Evolutionary conservation across 2,329 filamentous ascomycete genomes (phyloP), one percentile per base, ranked within the genome.

Genomic region (Didymella exigua): DNA sequence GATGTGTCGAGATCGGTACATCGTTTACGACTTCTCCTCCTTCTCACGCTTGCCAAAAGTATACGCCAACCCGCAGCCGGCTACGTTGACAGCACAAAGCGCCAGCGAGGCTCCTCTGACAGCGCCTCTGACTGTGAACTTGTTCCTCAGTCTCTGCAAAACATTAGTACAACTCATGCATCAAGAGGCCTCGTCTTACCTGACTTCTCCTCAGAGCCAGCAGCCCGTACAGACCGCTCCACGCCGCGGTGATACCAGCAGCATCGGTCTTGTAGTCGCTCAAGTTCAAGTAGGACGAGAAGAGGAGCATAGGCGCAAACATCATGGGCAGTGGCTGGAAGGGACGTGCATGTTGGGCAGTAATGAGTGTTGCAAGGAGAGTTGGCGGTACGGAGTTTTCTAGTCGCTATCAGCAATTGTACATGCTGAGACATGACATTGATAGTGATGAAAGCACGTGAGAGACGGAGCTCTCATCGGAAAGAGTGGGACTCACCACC

Each of bases 231-330:
- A 88, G 67, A 0, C 84, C 85, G 27, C 84, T 87, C 84, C 86
- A 87, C 0, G 86, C 85, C 8, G 85, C 84, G 16, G 81, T 85
- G 5, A 87, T 78, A 5, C 86, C 86, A 0, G 86, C 86, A 18
- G 81, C 80, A 65, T 89, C 87, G 43, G 82, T 82, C 68, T 84
- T 83, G 76, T 83, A 88, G 55, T 81, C 80, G 59, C 81, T 80
- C 26, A 89, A 67, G 68, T 89, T 89, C 38, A 89, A 76, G 67
- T 89, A 89, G 53, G 83, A 84, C 46, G 82, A 83, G 75, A 89
- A 87, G 54, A 89, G 79, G 3, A 89, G 79, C 51, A 87, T 76
- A 2, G 86, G 86, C 4, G 86, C 83, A 69, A 89, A 89, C 59
- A 87, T 73, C 82, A 89, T 86, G 4, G 87, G 87, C 0, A 89